phyloP scores from a whole-genome alignment of 2,329 filamentous ascomycete genomes.

The Dryadomyces quercivorus region DNA sequence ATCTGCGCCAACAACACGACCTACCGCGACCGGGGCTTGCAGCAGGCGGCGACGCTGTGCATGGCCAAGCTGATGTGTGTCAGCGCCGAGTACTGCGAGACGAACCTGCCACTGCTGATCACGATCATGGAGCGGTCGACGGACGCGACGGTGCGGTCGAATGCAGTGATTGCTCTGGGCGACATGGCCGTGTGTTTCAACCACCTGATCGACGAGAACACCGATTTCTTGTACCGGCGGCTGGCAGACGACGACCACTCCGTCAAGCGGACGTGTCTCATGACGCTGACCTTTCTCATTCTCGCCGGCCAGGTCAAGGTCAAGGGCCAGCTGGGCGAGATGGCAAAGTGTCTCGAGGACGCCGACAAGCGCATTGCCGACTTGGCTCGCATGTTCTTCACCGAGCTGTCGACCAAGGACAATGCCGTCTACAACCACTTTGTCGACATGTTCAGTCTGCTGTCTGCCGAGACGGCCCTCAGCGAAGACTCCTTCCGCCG shows the following conservation, averaged over 20 bases:
- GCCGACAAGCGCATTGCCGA: constrained; percentile 91
- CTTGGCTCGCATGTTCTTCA: constrained; percentile 95
- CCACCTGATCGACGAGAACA: constrained; percentile 97
- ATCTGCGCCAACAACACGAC: constrained; percentile 91
- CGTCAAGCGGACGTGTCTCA: constrained; percentile 93
- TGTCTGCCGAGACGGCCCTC: constrained; percentile 69
- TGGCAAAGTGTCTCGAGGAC: constrained; percentile 98
- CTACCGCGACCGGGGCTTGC: constrained; percentile 79
- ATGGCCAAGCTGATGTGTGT: constrained; percentile 99
- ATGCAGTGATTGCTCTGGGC: constrained; percentile 90
- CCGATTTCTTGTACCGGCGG: constrained; percentile 90
- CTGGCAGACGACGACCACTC: constrained; percentile 79
- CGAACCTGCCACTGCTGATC: constrained; percentile 83
- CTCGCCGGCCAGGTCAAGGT: constrained; percentile 97
- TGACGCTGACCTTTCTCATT: constrained; percentile 97
- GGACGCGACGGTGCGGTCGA: constrained; percentile 85
- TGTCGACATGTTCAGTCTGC: constrained; percentile 93
- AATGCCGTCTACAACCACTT: constrained; percentile 99
- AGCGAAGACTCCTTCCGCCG: constrained; percentile 76
- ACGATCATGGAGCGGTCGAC: constrained; percentile 94
- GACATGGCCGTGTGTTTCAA: constrained; percentile 99
- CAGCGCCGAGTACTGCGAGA: constrained; percentile 89
- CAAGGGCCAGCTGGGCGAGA: constrained; percentile 95
- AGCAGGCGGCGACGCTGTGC: constrained; percentile 86
- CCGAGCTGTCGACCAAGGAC: constrained; percentile 92